Evolutionary conservation across 805 yeast species (phyloP), one percentile per base, ranked within the genome.

Genomic region (Candida verbasci): DNA sequence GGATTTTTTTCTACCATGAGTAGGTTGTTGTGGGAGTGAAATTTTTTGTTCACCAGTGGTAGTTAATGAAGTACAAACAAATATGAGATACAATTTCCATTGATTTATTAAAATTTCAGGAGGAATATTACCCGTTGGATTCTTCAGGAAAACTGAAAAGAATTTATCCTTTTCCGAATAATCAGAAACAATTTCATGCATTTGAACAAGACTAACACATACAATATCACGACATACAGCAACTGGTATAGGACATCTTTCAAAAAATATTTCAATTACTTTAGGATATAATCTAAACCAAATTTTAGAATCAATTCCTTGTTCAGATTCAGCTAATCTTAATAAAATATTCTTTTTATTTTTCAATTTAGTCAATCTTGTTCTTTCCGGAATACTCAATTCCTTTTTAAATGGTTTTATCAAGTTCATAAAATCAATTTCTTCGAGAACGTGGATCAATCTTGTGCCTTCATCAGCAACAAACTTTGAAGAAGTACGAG

Each of bases 291-390:
- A 74, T 42, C 95, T 74, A 49, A 91, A 82, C 98, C 98, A 93
- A n/a, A 93, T 64, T 0, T 97, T 95, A 1, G 95, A 80, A 60
- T 93, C 98, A 8, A 93, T 89, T 1, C 97, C 97, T 51, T 89
- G 85, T 40, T 84, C 95, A 2, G 95, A 84, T 46, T 86, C 96
- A 0, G 96, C 96, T 6, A 93, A 63, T 34, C 79, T 73, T 0
- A 84, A 66, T n/a, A 94, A 59, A 2, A 86, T 71, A 17, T 83
- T 85, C 42, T 76, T 79, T 45, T 80, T 74, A 40, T 73, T 74
- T 43, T 68, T 76, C 24, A 93, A 59, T 47, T 83, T 83, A 1
- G 78, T 51, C 11, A 89, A 61, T 25, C 97, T 64, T 14, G 78
- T 74, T 31, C 82, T 69, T 56, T 94, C 98, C 1, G 96, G 89